phyloP scores from a whole-genome alignment of 805 yeast species.

The Yamadazyma phyllophila region DNA sequence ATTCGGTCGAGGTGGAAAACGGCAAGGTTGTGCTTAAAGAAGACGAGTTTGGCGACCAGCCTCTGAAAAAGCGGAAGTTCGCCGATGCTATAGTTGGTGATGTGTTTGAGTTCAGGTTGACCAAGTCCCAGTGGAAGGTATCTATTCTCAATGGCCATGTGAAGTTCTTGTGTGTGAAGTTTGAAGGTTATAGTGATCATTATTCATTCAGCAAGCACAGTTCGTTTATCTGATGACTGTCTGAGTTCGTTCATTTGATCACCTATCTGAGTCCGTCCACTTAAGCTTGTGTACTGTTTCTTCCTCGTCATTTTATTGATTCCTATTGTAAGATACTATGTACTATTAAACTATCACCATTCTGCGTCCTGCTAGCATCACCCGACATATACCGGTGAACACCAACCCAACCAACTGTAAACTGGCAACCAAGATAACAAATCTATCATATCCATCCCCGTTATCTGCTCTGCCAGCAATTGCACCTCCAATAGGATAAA shows the following conservation, averaged over 20 bases:
- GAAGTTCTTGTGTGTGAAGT: slow-evolving; percentile 23
- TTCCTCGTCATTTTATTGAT: too few species aligned
- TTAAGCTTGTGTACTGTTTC: too few species aligned
- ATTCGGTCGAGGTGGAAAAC: not conserved
- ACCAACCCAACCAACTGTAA: slow-evolving; percentile 18
- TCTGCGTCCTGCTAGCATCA: slow-evolving; percentile 18
- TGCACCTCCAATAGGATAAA: slow-evolving; percentile 25
- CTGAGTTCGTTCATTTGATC: too few species aligned
- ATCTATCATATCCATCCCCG: slow-evolving; percentile 12
- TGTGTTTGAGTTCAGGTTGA: slow-evolving; percentile 41
- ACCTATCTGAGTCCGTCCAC: too few species aligned
- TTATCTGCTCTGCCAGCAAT: slow-evolving; percentile 8
- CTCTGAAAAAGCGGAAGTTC: slow-evolving; percentile 13
- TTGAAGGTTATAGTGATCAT: slow-evolving; percentile 27
- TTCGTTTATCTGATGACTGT: not conserved
- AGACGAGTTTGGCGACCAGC: not conserved
- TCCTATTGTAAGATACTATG: too few species aligned
- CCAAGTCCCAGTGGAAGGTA: slow-evolving; percentile 42
- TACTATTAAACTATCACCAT: slow-evolving; percentile 5
- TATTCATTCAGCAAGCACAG: slow-evolving; percentile 5
- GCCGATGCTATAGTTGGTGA: slow-evolving; percentile 25
- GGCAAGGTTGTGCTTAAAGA: not conserved
- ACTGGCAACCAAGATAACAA: slow-evolving; percentile 20
- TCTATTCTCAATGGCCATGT: slow-evolving; percentile 16
- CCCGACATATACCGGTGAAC: slow-evolving; percentile 16